phyloP scores from a whole-genome alignment of 805 yeast genomes.

The Candida nemodendra region DNA sequence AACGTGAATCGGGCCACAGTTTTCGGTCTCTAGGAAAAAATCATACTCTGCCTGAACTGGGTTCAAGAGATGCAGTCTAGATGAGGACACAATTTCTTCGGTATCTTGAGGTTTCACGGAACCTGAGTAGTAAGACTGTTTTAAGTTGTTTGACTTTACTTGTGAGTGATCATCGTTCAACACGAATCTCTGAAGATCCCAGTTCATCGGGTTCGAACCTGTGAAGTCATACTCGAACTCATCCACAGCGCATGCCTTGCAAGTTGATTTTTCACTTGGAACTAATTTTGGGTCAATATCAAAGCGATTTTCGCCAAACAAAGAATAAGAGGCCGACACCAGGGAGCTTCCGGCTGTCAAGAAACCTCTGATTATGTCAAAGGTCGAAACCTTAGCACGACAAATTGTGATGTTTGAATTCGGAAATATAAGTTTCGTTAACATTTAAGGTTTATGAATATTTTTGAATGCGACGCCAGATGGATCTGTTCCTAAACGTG shows the following conservation, averaged over 20 bases:
- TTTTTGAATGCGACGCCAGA: neutral
- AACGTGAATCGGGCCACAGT: neutral
- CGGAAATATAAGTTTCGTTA: slow-evolving; percentile 7
- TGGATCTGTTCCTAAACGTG: neutral
- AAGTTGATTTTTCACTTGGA: slow-evolving; percentile 1
- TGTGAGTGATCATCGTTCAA: slow-evolving; percentile 5
- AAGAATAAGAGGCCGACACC: neutral
- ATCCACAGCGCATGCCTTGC: slow-evolving; percentile 31
- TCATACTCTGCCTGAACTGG: neutral
- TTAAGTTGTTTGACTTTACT: neutral
- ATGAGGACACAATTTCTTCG: slow-evolving; percentile 1
- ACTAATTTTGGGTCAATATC: slow-evolving; percentile 1
- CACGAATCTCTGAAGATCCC: slow-evolving; percentile 28
- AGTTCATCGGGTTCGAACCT: slow-evolving; percentile 28
- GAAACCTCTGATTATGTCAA: slow-evolving; percentile 3
- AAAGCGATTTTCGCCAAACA: neutral
- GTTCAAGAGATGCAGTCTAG: neutral
- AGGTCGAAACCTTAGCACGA: neutral
- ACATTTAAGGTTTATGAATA: neutral
- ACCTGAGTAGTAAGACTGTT: neutral
- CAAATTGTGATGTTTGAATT: slow-evolving; percentile 2
- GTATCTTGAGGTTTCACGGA: neutral
- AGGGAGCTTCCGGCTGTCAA: no score
- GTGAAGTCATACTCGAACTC: slow-evolving; percentile 32
- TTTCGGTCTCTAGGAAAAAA: neutral